A percentile compares a stretch with the other conserved stretches of the same genome.
These are phyloP conservation scores for Setaria viridis DNA, from an alignment of 202 grass and related monocot genomes.

Conservation along the genomic window DNA sequence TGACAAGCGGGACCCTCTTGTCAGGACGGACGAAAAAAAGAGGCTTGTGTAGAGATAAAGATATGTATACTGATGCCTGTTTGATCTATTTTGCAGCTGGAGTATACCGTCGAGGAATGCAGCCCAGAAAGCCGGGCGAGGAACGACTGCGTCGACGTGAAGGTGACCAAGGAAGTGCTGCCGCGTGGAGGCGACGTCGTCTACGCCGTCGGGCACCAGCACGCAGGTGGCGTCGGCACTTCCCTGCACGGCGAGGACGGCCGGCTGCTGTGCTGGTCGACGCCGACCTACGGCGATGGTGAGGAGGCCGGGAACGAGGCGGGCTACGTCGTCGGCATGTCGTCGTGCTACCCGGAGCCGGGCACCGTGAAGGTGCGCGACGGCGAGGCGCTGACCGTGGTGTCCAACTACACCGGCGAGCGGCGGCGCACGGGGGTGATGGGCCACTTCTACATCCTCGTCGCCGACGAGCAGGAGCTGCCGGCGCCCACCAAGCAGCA, in stretches of 20 bases:
- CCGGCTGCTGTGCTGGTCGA: constrained; percentile 64
- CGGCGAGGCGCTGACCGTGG: constrained; percentile 70
- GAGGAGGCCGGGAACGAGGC: constrained; percentile 76
- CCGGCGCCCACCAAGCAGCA: background rate
- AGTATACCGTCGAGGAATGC: constrained; percentile 72
- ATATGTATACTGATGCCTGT: too few species aligned
- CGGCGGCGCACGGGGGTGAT: constrained; percentile 74
- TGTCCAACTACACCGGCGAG: constrained; percentile 82
- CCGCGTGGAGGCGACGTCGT: constrained; percentile 73
- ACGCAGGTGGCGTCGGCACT: constrained; percentile 65
- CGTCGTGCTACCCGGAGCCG: constrained; percentile 69
- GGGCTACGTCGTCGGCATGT: constrained; percentile 88
- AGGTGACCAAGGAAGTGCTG: constrained; percentile 48
- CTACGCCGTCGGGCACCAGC: constrained; percentile 81
- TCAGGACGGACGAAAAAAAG: too few species aligned
- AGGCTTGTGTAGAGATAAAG: too few species aligned
- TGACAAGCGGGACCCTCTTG: too few species aligned
- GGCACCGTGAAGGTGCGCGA: constrained; percentile 45
- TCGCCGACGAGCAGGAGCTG: constrained; percentile 40
- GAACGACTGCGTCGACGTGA: constrained; percentile 55
- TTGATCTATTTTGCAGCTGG: constrained; percentile 38
- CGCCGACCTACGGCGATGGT: constrained; percentile 63
- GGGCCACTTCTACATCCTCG: constrained; percentile 83
- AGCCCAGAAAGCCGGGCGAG: constrained; percentile 48
- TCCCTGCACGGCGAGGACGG: constrained; percentile 78